Base-by-base conservation (phyloP, 2,329 filamentous ascomycete species). In the Drechslera avenae region DNA sequence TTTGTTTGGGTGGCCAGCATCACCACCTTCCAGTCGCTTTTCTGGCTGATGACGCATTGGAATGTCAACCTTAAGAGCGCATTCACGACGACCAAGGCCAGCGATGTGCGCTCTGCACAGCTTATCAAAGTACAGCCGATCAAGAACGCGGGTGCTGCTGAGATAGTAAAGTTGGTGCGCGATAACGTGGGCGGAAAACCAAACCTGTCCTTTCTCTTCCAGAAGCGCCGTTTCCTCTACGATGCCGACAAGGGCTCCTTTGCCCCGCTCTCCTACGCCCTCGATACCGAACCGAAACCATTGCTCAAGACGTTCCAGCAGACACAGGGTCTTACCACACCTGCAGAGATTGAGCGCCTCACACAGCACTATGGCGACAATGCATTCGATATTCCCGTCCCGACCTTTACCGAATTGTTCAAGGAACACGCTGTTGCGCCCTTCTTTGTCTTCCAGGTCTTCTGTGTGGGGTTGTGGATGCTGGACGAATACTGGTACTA, bases 401-500 rank as follows among this genome's bases (percentile, higher is more conserved):
- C 95, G 3, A 93, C 89, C 9, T 99, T 99, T 64, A 86, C 88
- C 43, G 94, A 99, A 77, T 84, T 99, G 41, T 99, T 96, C 83
- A 90, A 96, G 75, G 94, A 99, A 76, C 95, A 99, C 74, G 93
- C 95, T 18, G 95, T 99, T 17, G 95, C 95, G 17, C 94, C 94
- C 4, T 99, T 99, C 81, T 99, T 99, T 76, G 92, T 99, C 57
- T 99, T 99, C 78, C 94, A 99, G 80, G 82, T 99, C 55, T 99
- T 99, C 80, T 99, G 95, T 66, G 94, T 99, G 51, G 95, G 94
- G 13, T 79, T 99, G 54, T 99, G 94, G 94, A 90, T 97, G 86
- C 79, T 99, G 71, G 94, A 99, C 71, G 95, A 99, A 77, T 99
- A 97, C 78, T 99, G 95, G 94, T 99, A 99, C 80, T 99, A 99